These are phyloP conservation scores for Grosmannia penicillata DNA, from an alignment of 2,329 filamentous ascomycete genomes.

Conservation along the genomic window DNA sequence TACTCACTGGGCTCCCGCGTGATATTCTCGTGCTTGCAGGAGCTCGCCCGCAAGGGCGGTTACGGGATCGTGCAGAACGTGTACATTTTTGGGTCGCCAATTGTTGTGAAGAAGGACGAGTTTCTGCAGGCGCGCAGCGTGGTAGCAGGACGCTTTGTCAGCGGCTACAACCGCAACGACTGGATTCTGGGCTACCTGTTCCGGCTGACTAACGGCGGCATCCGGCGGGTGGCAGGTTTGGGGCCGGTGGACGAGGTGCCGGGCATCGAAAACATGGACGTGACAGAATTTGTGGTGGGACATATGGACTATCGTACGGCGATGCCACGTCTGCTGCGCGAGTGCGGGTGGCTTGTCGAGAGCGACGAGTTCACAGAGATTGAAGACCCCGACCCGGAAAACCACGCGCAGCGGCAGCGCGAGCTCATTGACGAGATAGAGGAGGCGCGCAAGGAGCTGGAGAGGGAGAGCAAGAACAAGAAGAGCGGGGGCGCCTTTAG, in stretches of 20 bases:
- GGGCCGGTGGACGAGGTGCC: constrained; percentile 61
- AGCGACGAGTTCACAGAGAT: constrained; percentile 94
- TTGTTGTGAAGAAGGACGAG: constrained; percentile 85
- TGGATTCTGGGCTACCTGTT: constrained; percentile 97
- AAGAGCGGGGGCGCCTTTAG: constrained; percentile 44
- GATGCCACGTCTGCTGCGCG: constrained; percentile 75
- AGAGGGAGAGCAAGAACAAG: constrained; percentile 59
- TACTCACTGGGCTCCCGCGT: constrained; percentile 88
- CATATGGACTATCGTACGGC: constrained; percentile 94
- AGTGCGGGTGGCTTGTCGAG: constrained; percentile 82
- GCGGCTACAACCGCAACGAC: constrained; percentile 86
- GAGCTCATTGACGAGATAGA: constrained; percentile 96
- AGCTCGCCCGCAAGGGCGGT: constrained; percentile 71
- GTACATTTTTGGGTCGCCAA: constrained; percentile 82
- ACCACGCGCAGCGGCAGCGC: constrained; percentile 72
- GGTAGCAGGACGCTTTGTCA: constrained; percentile 84
- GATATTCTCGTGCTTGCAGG: constrained; percentile 81
- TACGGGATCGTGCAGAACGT: constrained; percentile 87
- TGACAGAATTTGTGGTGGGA: constrained; percentile 71
- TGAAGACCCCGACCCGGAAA: constrained; percentile 91
- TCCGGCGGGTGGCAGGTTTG: constrained; percentile 76
- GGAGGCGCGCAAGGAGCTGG: constrained; percentile 75
- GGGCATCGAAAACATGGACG: constrained; percentile 77
- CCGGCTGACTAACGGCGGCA: constrained; percentile 82
- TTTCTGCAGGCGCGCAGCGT: constrained; percentile 69